phyloP scores from a whole-genome alignment of 2,329 filamentous ascomycete species.

The Capronia epimyces region DNA sequence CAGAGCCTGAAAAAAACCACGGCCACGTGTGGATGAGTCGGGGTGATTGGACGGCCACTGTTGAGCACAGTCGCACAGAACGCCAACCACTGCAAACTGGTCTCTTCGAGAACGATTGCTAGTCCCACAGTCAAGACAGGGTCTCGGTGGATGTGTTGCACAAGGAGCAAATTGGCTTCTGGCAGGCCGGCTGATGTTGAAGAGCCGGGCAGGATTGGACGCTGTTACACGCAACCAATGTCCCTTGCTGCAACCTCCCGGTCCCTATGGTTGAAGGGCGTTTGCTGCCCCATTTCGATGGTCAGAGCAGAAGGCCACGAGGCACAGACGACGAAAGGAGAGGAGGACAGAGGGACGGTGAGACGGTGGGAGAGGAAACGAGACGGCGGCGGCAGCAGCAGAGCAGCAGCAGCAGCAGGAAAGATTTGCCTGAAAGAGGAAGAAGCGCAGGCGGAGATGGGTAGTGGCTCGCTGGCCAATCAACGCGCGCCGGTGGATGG shows the following conservation, averaged over 20 bases:
- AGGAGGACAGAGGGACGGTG: background rate
- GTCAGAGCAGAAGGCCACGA: background rate
- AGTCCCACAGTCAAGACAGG: background rate
- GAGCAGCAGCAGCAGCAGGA: slow-evolving; percentile 8
- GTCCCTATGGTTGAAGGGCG: background rate
- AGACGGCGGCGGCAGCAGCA: background rate
- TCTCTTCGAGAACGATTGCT: slow-evolving; percentile 9
- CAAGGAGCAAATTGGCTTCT: background rate
- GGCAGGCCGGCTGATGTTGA: background rate
- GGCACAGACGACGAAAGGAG: background rate
- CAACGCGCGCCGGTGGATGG: background rate
- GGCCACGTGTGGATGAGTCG: slow-evolving; percentile 4
- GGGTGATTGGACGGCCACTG: background rate
- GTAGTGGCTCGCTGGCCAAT: slow-evolving; percentile 8
- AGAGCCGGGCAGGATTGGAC: background rate
- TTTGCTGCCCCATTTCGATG: background rate
- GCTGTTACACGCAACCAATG: background rate
- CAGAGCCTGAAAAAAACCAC: slow-evolving; percentile 3
- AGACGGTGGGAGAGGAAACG: background rate
- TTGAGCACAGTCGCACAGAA: background rate
- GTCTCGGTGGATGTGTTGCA: background rate
- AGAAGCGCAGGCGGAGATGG: slow-evolving; percentile 6
- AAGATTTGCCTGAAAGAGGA: slow-evolving; percentile 22
- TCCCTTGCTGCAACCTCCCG: background rate
- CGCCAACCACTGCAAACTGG: background rate